Conservation (phyloP, 2,329 filamentous ascomycete genomes). For the Phaeosphaeria sp. region DNA sequence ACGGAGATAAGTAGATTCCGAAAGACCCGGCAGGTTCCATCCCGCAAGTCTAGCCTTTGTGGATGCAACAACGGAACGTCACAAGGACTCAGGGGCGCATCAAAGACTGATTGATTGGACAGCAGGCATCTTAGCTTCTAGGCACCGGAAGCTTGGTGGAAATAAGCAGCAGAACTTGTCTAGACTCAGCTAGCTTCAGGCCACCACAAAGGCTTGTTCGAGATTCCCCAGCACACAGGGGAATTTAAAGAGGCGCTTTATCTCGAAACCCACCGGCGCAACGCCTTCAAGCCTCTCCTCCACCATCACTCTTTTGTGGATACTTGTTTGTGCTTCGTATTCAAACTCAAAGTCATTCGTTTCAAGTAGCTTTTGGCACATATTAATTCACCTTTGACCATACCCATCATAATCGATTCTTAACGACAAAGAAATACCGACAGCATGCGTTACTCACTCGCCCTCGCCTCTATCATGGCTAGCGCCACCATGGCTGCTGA, state of each 20-base stretch:
- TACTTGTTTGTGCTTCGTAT: neutral
- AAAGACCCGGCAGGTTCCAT: neutral
- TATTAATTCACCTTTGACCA: conserved; percentile 3
- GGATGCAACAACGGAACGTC: neutral
- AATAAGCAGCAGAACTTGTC: neutral
- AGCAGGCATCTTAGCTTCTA: neutral
- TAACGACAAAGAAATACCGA: neutral
- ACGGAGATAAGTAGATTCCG: neutral
- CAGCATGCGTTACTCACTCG: conserved; percentile 32
- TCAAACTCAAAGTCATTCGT: conserved; percentile 10
- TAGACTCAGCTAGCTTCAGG: conserved; percentile 6
- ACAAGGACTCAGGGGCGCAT: neutral
- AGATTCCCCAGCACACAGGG: conserved; percentile 3
- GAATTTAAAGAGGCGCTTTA: conserved; percentile 17
- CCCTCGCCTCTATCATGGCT: conserved; percentile 24
- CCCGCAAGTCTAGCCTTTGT: neutral
- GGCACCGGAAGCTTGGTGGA: neutral
- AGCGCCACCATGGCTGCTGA: conserved; percentile 23
- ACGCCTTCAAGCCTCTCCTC: conserved; percentile 13
- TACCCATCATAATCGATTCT: conserved; percentile 3
- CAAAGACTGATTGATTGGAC: neutral
- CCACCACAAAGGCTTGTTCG: conserved; percentile 12
- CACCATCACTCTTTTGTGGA: conserved; percentile 5
- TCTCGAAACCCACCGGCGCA: conserved; percentile 7
- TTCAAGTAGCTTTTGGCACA: neutral